These are phyloP conservation scores for Dactylellina cionopaga DNA, from an alignment of 2,329 filamentous ascomycete species.

Conservation along the genomic window DNA sequence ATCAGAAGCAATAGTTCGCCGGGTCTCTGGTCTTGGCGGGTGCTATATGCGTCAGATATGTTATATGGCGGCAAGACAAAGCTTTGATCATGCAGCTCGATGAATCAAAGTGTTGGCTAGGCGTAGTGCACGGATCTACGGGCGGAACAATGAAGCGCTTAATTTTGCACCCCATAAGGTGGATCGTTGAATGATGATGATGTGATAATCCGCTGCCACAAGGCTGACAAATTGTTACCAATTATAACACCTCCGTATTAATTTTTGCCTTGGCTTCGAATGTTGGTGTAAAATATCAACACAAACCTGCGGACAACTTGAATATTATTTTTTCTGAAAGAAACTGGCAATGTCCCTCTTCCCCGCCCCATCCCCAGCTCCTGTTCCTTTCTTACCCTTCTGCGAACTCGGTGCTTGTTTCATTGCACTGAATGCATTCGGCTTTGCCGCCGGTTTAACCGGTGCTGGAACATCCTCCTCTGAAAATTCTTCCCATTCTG, in stretches of 20 bases:
- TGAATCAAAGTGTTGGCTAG: slow-evolving; percentile 13
- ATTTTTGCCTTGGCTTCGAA: not conserved
- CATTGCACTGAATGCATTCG: slow-evolving; percentile 47
- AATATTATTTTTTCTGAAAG: slow-evolving; percentile 45
- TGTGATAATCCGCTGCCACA: slow-evolving; percentile 5
- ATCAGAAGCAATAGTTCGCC: no score
- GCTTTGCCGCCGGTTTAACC: slow-evolving; percentile 39
- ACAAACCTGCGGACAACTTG: no score
- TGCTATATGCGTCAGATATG: no score
- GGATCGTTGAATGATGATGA: no score
- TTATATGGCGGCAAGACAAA: no score
- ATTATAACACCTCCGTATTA: slow-evolving; percentile 2
- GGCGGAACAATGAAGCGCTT: slow-evolving; percentile 2
- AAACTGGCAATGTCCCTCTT: slow-evolving; percentile 49
- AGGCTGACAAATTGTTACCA: not conserved
- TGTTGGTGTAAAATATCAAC: slow-evolving; percentile 2
- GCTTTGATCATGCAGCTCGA: no score
- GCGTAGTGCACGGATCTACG: not conserved
- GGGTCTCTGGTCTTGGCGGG: no score
- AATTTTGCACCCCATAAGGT: not conserved
- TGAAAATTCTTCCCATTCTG: slow-evolving; percentile 47
- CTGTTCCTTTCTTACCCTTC: slow-evolving; percentile 41
- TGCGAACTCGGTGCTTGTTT: slow-evolving; percentile 47
- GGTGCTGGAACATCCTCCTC: slow-evolving; percentile 45
- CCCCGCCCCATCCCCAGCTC: slow-evolving; percentile 10